These are phyloP conservation scores for Vinca major DNA, from an alignment of 305 asterid species.

Conservation along the genomic window DNA sequence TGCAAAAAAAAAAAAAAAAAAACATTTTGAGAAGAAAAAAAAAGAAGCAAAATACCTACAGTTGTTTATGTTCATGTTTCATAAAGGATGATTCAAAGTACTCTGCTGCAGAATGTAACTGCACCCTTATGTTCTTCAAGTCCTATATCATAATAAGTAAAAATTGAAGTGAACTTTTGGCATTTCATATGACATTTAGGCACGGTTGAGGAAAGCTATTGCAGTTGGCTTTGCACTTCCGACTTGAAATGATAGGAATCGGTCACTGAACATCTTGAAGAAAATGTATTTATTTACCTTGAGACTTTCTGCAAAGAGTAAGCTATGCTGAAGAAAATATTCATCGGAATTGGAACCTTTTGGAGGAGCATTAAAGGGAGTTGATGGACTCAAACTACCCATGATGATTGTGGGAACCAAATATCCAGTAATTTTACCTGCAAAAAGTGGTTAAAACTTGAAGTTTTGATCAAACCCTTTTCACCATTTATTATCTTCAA, in stretches of 20 bases:
- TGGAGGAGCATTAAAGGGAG: conserved; percentile 19
- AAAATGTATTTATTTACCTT: conserved; percentile 31
- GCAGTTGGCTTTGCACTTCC: no score
- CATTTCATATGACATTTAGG: background rate
- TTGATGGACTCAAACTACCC: conserved; percentile 26
- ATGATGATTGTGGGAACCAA: conserved; percentile 9
- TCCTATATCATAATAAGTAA: conserved; percentile 35
- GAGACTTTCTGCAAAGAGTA: conserved; percentile 59
- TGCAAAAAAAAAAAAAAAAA: background rate
- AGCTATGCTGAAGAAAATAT: conserved; percentile 44
- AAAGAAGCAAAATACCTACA: conserved; percentile 32
- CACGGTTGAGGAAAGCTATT: no score
- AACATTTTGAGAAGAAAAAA: background rate
- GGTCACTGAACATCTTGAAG: background rate
- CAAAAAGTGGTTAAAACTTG: conserved; percentile 4
- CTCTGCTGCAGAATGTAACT: conserved; percentile 85
- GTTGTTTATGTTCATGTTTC: conserved; percentile 52
- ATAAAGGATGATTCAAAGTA: conserved; percentile 59
- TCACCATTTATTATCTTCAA: background rate
- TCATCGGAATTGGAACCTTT: conserved; percentile 54
- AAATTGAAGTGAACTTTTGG: background rate
- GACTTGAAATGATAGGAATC: no score
- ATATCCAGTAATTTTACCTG: conserved; percentile 5
- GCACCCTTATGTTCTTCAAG: conserved; percentile 58
- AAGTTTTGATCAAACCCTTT: background rate